Conservation (phyloP, 2,329 filamentous ascomycete genomes). For the Fusarium chuoi region DNA sequence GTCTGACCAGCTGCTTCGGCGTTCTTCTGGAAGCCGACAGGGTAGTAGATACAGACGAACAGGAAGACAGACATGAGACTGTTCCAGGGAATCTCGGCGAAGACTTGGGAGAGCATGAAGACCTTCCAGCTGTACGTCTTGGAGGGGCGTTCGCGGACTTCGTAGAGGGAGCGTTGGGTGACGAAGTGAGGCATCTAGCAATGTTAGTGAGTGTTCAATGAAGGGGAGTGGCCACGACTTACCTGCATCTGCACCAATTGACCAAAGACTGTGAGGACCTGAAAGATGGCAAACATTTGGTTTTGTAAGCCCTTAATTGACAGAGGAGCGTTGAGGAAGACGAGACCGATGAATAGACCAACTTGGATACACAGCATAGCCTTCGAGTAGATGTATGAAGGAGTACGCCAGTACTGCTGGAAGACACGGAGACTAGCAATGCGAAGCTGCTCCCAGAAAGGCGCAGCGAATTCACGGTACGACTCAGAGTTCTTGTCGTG, state of each 20-base stretch:
- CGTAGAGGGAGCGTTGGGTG: constrained; percentile 81
- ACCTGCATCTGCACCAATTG: constrained; percentile 69
- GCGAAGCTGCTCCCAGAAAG: constrained; percentile 73
- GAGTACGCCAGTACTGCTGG: constrained; percentile 92
- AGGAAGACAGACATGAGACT: constrained; percentile 78
- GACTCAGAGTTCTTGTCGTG: constrained; percentile 50
- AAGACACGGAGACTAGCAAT: constrained; percentile 80
- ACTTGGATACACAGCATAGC: constrained; percentile 71
- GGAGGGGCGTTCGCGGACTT: constrained; percentile 84
- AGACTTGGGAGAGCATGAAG: constrained; percentile 84
- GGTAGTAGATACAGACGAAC: constrained; percentile 87
- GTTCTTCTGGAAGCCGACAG: constrained; percentile 79
- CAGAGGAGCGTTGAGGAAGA: constrained; percentile 77
- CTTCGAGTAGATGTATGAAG: constrained; percentile 90
- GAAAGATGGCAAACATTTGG: constrained; percentile 87
- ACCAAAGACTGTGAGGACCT: constrained; percentile 83
- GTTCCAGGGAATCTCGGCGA: constrained; percentile 89
- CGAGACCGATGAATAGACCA: constrained; percentile 83
- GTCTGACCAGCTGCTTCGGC: constrained; percentile 52
- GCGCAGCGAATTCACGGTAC: constrained; percentile 83
- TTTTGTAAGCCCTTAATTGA: constrained; percentile 85
- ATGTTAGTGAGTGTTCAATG: neutral
- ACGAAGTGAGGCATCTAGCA: constrained; percentile 89
- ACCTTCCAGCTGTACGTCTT: constrained; percentile 88
- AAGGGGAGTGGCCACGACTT: neutral